Evolutionary conservation across 2,329 filamentous ascomycete species (phyloP).

Genomic region (Fusarium floridanum): DNA sequence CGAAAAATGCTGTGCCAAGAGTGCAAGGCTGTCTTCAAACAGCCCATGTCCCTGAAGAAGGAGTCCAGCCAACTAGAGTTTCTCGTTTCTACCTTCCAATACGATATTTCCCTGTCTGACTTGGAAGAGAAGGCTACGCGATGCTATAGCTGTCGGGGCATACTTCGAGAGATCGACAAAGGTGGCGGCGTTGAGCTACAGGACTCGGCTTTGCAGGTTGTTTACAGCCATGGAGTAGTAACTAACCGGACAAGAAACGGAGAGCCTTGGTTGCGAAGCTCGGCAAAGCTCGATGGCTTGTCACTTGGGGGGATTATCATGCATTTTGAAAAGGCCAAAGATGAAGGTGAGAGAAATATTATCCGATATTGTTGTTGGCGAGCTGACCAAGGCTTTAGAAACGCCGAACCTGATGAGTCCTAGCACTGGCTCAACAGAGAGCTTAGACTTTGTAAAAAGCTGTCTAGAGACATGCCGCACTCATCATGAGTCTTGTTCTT

Average conservation of each 20-base stretch:
- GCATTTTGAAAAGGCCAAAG: not conserved
- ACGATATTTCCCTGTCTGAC: not conserved
- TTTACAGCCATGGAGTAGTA: not conserved
- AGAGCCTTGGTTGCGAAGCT: not conserved
- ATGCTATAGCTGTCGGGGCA: not conserved
- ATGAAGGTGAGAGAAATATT: not conserved
- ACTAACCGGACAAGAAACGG: not conserved
- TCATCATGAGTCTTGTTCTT: not conserved
- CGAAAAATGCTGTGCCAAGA: conserved; percentile 12
- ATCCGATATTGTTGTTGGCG: rapidly evolving
- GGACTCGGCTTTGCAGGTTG: not conserved
- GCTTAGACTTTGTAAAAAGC: not conserved
- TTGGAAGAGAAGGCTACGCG: not conserved
- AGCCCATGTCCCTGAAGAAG: not conserved
- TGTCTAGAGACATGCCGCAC: not conserved
- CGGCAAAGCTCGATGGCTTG: not conserved
- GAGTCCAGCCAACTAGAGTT: conserved; percentile 1
- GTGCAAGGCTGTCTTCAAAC: conserved; percentile 6
- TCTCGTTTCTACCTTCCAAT: not conserved
- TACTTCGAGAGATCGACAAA: not conserved
- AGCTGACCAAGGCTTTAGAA: not conserved
- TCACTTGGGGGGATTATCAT: not conserved
- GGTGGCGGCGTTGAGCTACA: not conserved
- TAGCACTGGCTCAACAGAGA: not conserved
- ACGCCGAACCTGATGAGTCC: not conserved